Base-by-base conservation (phyloP, 176 grass and related monocot genomes). In the Zoysia pacifica region DNA sequence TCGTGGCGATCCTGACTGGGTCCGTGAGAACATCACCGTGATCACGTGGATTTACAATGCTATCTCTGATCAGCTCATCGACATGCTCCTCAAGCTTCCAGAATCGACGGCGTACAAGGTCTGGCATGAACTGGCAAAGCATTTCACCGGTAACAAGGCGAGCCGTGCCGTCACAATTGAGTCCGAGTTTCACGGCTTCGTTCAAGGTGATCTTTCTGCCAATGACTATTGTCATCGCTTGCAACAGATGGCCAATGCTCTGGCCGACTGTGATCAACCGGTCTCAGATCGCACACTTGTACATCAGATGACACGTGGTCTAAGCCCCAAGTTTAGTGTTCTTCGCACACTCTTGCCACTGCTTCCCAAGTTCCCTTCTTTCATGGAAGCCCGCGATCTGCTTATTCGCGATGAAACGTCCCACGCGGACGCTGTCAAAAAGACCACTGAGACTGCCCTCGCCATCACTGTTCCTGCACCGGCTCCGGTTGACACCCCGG, bases 371-470 rank as follows among this genome's bases (percentile, higher is more conserved):
- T 62, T 62, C 3, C 60, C 9, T 0, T 12, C 20, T 0, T 62
- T 62, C 2, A 5, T 12, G 0, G 9, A 37, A 3, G 60, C 60
- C 0, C 60, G 9, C 3, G 20, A 3, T 3, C 11, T 1, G 1
- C 60, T 62, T 4, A 0, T 8, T 1, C 3, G 10, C 1, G 20
- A 36, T 11, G 60, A 62, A 3, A 37, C 9, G 0, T 2, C 60
- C 0, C 28, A 36, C 1, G 2, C 0, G 0, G 0, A 6, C 0
- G 0, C 54, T 1, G 18, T 6, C 0, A 0, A 8, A 1, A 16
- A 18, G 6, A 18, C 55, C 0, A 1, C 18, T 3, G 7, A 59
- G 0, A 19, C 55, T 0, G 18, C 55, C 0, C 55, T 59, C 1
- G 0, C 9, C 5, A 18, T 18, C 5, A 6, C 44, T 2, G 44